Evolutionary conservation across 2,329 filamentous ascomycete species (phyloP).

Genomic region (Herpotrichia juniperi): DNA sequence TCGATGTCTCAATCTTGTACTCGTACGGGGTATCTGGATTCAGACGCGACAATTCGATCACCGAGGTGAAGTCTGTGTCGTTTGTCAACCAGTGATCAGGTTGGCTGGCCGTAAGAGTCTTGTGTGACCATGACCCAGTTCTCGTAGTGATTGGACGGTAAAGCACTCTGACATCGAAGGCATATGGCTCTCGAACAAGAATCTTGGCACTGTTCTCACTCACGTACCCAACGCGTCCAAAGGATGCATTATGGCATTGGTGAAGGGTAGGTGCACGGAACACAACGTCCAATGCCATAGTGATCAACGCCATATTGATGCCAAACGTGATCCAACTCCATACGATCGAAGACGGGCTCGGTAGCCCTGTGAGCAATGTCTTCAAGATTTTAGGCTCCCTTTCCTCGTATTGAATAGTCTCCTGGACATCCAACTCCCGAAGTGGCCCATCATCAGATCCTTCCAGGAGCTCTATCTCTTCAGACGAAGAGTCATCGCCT

Average conservation of each 20-base stretch:
- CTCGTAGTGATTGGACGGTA: slow-evolving; percentile 37
- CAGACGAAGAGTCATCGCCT: slow-evolving; percentile 35
- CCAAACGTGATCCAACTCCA: slow-evolving; percentile 71
- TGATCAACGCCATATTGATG: slow-evolving; percentile 73
- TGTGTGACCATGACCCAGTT: slow-evolving; percentile 38
- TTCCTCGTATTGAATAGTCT: slow-evolving; percentile 66
- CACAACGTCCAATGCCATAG: slow-evolving; percentile 77
- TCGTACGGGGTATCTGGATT: slow-evolving; percentile 77
- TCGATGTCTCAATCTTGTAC: slow-evolving; percentile 69
- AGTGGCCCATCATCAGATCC: slow-evolving; percentile 42
- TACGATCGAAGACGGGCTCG: slow-evolving; percentile 71
- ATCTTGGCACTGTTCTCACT: slow-evolving; percentile 80
- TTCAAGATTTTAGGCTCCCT: slow-evolving; percentile 63
- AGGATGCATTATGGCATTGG: slow-evolving; percentile 76
- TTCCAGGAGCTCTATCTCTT: slow-evolving; percentile 48
- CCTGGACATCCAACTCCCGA: slow-evolving; percentile 63
- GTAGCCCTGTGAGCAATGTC: slow-evolving; percentile 76
- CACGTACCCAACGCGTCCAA: slow-evolving; percentile 86
- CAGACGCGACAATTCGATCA: slow-evolving; percentile 70
- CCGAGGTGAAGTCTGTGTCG: slow-evolving; percentile 81
- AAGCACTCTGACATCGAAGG: slow-evolving; percentile 62
- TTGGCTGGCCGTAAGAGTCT: slow-evolving; percentile 35
- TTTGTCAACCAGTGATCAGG: slow-evolving; percentile 64
- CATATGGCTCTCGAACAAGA: slow-evolving; percentile 82
- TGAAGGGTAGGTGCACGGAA: slow-evolving; percentile 75